Conservation (phyloP, 1,284 basidiomycete genomes). For the Cutaneotrichosporon arboriforme region DNA sequence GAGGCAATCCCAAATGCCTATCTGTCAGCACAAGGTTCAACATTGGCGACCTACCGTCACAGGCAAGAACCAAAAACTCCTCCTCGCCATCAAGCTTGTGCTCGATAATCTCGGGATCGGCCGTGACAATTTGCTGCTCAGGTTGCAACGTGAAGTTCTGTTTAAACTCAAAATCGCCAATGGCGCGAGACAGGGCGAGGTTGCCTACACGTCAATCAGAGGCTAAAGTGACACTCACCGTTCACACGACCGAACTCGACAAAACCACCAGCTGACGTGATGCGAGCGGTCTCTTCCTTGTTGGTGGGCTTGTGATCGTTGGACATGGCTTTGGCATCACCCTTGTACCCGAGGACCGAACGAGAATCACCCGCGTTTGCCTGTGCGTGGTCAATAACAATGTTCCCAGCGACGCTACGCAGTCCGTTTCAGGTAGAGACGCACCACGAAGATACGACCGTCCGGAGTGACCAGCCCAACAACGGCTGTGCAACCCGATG, state of each 20-base stretch:
- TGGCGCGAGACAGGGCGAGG: slow-evolving; percentile 86
- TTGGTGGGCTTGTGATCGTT: slow-evolving; percentile 95
- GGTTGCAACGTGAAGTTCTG: slow-evolving; percentile 75
- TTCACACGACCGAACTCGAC: slow-evolving; percentile 97
- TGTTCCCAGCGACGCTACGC: not conserved
- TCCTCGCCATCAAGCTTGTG: slow-evolving; percentile 82
- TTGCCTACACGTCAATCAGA: slow-evolving; percentile 60
- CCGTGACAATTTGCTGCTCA: slow-evolving; percentile 92
- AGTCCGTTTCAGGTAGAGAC: slow-evolving; percentile 40
- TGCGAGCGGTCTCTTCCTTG: slow-evolving; percentile 79
- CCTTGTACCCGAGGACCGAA: slow-evolving; percentile 79
- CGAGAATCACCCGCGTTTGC: slow-evolving; percentile 98
- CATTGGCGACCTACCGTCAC: slow-evolving; percentile 66
- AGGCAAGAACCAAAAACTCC: slow-evolving; percentile 92
- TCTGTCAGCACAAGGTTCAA: slow-evolving; percentile 8
- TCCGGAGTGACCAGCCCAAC: slow-evolving; percentile 75
- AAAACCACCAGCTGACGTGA: slow-evolving; percentile 89
- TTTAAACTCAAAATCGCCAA: slow-evolving; percentile 99
- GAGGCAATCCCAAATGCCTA: slow-evolving; percentile 98
- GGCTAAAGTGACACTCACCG: slow-evolving; percentile 55
- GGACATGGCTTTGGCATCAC: slow-evolving; percentile 80
- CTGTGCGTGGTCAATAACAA: slow-evolving; percentile 48
- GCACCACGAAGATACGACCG: slow-evolving; percentile 67
- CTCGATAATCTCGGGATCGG: slow-evolving; percentile 82
- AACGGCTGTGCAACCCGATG: slow-evolving; percentile 95